These are phyloP conservation scores for Pseudogymnoascus sp. DNA, from an alignment of 2,329 filamentous ascomycete genomes.

Conservation along the genomic window DNA sequence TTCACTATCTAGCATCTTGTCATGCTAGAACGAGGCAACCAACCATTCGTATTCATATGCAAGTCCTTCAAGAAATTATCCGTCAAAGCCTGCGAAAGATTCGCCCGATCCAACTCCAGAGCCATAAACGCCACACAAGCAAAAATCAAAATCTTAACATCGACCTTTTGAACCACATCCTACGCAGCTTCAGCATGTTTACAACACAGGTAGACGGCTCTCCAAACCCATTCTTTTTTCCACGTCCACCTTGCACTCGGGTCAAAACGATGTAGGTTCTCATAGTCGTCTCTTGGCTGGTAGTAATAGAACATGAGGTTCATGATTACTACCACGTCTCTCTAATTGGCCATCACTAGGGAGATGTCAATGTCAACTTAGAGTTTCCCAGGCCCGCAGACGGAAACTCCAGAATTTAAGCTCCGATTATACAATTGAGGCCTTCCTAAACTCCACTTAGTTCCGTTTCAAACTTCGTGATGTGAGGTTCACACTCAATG, in stretches of 20 bases:
- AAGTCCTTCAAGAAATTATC: conserved; percentile 52
- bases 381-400: background rate
- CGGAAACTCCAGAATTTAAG: background rate
- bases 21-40: background rate
- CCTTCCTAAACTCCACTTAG: background rate
- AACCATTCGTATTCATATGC: conserved; percentile 37
- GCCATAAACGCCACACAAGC: conserved; percentile 49
- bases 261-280: conserved; percentile 33
- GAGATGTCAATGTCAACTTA: background rate
- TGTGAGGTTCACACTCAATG: background rate
- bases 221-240: conserved; percentile 24
- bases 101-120: conserved; percentile 51
- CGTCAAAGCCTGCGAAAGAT: conserved; percentile 48
- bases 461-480: background rate
- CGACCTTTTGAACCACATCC: conserved; percentile 22
- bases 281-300: conserved; percentile 26
- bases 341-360: background rate
- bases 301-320: conserved; percentile 7
- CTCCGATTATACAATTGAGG: background rate
- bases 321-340: background rate
- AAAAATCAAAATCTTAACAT: conserved; percentile 27
- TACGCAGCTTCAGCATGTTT: conserved; percentile 6
- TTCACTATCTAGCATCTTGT: background rate
- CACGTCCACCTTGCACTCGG: conserved; percentile 31
- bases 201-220: background rate